phyloP scores from a whole-genome alignment of 78 protist species.

The Andalucia godoyi region DNA sequence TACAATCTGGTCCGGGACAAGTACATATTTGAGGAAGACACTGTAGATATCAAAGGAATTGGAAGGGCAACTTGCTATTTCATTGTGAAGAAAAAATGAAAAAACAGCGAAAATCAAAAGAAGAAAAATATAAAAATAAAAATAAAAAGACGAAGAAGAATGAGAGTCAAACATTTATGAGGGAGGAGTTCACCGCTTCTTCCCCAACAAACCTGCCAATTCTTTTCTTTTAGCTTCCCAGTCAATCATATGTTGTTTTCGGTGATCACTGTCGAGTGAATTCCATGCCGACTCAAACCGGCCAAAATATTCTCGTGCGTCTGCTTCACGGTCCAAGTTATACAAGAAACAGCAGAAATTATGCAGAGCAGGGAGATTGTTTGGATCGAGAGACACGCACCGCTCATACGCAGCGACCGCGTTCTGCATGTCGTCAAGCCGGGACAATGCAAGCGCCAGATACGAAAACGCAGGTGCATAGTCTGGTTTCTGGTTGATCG shows the following conservation, averaged over 20 bases:
- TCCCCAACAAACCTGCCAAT: no score
- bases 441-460: constrained; percentile 55
- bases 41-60: no score
- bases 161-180: no score
- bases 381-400: constrained; percentile 11
- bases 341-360: background rate
- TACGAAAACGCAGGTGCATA: constrained; percentile 52
- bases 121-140: no score
- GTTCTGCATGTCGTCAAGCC: constrained; percentile 43
- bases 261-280: background rate
- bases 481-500: constrained; percentile 44
- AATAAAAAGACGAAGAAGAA: no score
- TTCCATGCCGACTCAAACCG: no score
- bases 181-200: no score
- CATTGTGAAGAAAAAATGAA: no score
- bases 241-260: background rate
- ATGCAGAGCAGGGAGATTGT: background rate
- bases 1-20: no score
- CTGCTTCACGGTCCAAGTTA: background rate
- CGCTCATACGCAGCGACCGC: constrained; percentile 41
- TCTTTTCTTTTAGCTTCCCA: background rate
- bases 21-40: no score
- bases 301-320: background rate
- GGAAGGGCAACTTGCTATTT: no score
- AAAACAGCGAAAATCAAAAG: no score